Percentiles rank a stretch among this genome's conserved stretches.
phyloP scores from a whole-genome alignment of 1,139 yeast genomes.

The Geotrichum reessii region DNA sequence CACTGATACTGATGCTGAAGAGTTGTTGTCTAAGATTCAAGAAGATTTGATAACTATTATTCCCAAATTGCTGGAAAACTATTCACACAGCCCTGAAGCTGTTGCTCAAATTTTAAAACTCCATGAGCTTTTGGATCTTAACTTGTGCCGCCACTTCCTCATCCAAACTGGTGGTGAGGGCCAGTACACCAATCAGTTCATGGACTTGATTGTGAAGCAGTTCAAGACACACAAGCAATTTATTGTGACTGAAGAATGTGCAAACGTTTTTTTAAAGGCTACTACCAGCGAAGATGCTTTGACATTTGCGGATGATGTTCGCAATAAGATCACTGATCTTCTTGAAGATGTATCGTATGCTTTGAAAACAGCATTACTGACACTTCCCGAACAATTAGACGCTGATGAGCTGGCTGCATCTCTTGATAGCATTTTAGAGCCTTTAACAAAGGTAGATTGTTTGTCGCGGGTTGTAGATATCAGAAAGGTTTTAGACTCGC shows the following conservation, averaged over 20 bases:
- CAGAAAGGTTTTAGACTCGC: conserved; percentile 20
- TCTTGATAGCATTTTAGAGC: conserved; percentile 17
- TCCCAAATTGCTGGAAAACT: conserved; percentile 29
- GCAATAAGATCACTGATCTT: conserved; percentile 18
- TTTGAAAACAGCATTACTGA: conserved; percentile 17
- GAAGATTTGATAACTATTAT: conserved; percentile 24
- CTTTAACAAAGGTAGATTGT: conserved; percentile 21
- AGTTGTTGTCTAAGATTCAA: conserved; percentile 22
- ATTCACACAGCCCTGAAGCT: conserved; percentile 28
- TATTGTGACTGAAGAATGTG: conserved; percentile 24
- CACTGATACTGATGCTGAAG: conserved; percentile 19
- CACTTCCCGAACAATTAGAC: not conserved
- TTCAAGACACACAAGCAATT: conserved; percentile 24
- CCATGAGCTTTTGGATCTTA: conserved; percentile 28
- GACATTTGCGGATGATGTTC: conserved; percentile 21
- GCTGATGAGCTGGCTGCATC: conserved; percentile 14
- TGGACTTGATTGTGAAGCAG: conserved; percentile 25
- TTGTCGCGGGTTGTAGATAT: conserved; percentile 22
- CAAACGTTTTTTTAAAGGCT: conserved; percentile 22
- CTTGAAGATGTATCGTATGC: conserved; percentile 25
- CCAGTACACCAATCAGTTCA: conserved; percentile 22
- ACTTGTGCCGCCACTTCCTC: conserved; percentile 23
- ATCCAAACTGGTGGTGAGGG: not conserved
- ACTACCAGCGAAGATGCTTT: conserved; percentile 19
- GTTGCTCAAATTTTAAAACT: conserved; percentile 27